Base-by-base conservation (phyloP, 495 filamentous ascomycete genomes). In the Penicillium bialowiezense region DNA sequence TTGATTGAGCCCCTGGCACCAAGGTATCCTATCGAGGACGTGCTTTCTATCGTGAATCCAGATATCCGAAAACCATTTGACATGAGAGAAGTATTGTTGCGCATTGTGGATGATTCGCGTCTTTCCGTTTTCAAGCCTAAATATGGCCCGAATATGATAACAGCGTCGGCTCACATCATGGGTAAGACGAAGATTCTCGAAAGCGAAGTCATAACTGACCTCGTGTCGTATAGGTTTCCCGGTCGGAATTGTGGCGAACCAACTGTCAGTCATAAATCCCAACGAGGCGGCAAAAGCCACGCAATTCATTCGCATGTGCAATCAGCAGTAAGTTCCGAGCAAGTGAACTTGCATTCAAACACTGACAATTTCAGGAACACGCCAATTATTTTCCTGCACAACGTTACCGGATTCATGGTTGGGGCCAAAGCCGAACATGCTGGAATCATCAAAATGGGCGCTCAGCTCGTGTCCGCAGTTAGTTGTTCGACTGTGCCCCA, bases 351-450 rank as follows among this genome's bases (percentile, higher is more conserved):
- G 12, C 2, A n/a, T 23, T 2, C 26, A 31, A 39, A 39, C 10
- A 33, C 26, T 40, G 13, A 55, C 19, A 13, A 28, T 29, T 2
- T 6, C 34, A 59, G 56, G 33, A 55, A 58, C 32, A 58, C 42
- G 2, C 60, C 65, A 1, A 64, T 68, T 0, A 40, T 68, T 12
- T 68, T 68, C 55, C 54, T 68, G 0, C 65, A 68, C 52, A 68
- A 68, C 14, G 65, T 68, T 0, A 66, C 65, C 3, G 65, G 65
- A 9, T 68, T 68, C 44, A 68, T 68, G 65, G 65, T 68, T 9
- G 65, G 65, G 13, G 51, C 60, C 2, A 61, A 62, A 49, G 63
- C 62, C 18, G 65, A 68, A 32, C 54, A 59, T 26, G 65, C 65
- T 10, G 65, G 62, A 10, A 64, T 20, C 28, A 65, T 68, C 51